These are phyloP conservation scores for Colletotrichum sojae DNA, from an alignment of 2,329 filamentous ascomycete genomes.

Conservation along the genomic window DNA sequence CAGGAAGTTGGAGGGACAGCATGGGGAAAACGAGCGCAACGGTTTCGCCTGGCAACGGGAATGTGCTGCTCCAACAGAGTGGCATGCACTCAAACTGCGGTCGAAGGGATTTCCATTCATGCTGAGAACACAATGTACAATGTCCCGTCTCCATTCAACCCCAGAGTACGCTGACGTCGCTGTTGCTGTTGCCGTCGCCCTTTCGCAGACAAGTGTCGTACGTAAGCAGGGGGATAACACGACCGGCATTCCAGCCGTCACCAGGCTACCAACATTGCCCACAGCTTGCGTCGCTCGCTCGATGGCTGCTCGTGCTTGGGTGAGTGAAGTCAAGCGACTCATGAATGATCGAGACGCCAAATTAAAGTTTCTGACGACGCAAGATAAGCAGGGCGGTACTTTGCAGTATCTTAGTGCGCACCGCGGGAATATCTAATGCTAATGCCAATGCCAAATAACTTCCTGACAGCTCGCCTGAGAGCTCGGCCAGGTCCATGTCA, in stretches of 20 bases:
- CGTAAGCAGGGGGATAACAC: neutral
- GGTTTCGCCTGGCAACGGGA: conserved; percentile 18
- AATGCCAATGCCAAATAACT: neutral
- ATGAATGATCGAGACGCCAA: conserved; percentile 7
- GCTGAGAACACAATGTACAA: conserved; percentile 32
- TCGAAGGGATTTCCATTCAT: conserved; percentile 32
- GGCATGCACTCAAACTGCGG: conserved; percentile 21
- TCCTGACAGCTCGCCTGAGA: conserved; percentile 2
- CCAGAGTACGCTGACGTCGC: conserved; percentile 1
- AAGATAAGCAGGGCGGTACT: conserved; percentile 4
- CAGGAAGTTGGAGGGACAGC: conserved; percentile 15
- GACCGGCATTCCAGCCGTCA: conserved; percentile 28
- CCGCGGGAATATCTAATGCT: neutral
- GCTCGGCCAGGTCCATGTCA: neutral
- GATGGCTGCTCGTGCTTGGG: neutral
- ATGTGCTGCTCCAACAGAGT: conserved; percentile 9
- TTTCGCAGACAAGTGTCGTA: neutral
- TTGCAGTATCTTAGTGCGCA: conserved; percentile 25
- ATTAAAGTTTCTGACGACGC: conserved; percentile 28
- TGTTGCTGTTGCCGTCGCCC: neutral
- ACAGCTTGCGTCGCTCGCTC: conserved; percentile 5
- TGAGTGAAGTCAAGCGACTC: conserved; percentile 2
- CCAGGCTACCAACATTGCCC: conserved; percentile 20
- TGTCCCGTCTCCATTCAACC: conserved; percentile 12
- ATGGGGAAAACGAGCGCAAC: conserved; percentile 26